Base-by-base conservation (phyloP, 108 stramenopile genomes). In the Cyclotella atomus region DNA sequence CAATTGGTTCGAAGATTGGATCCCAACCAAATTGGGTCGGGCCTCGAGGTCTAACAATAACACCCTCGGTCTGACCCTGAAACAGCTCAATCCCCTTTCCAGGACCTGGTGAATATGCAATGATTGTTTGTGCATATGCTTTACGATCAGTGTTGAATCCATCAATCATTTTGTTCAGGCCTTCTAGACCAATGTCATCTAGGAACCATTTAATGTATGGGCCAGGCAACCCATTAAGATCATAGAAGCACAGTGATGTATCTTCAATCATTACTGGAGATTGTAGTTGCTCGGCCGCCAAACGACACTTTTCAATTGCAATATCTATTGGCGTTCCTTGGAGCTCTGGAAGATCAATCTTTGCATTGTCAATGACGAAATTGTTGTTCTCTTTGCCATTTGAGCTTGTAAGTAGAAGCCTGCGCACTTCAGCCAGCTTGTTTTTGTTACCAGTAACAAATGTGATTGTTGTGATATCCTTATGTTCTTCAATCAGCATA, bases 201-300 rank as follows among this genome's bases (percentile, higher is more conserved):
- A 96, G 82, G 71, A 98, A 98, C 96, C 95, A 96, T 84, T 97
- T 98, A 71, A 98, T 96, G 73, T 98, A 98, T 0, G 95, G 90
- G 0, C 97, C 96, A 10, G 97, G 97, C 14, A 98, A 78, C 6
- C 87, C 94, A 17, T 83, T 77, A 41, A 98, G 81, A 16, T 91
- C 93, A 68, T 89, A 85, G 77, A 97, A 96, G 77, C 95, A 95
- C 23, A 98, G 69, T 35, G 82, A 81, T 15, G 95, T 96, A 76
- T 98, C 97, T 71, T 97, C 97, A 15, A 91, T 94, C 52, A 97
- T 89, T 1, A 96, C 94, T 17, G 96, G 78, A 20, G 90, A 88
- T 16, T 74, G 71, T 45, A 91, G 41, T 63, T 67, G 46, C 53
- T 75, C 67, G 15, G 89, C 85, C 23, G 96, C 96, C 24, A 85